Percentiles rank a stretch among this genome's conserved stretches.
Evolutionary conservation across 2,329 filamentous ascomycete genomes (phyloP).

Genomic region (Aureobasidium sp.): DNA sequence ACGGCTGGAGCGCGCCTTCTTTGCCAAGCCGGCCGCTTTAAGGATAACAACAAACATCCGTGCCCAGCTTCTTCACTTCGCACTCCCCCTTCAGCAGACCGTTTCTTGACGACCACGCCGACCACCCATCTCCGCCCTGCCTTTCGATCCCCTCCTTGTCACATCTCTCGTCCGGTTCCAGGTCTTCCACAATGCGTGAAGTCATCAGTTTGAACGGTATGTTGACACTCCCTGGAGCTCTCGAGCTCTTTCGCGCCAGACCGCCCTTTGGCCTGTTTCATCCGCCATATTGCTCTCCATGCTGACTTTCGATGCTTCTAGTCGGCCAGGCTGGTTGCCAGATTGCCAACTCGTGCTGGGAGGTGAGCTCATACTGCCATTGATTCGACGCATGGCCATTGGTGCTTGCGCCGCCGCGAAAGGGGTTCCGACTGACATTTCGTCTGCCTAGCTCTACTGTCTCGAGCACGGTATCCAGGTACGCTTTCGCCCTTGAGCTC

Average conservation of each 20-base stretch:
- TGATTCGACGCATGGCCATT: background rate
- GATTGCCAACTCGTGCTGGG: constrained; percentile 99
- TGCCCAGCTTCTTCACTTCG: constrained; percentile 15
- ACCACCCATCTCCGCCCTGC: constrained; percentile 4
- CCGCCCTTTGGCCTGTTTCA: constrained; percentile 26
- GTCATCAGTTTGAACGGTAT: constrained; percentile 98
- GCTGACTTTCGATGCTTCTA: constrained; percentile 53
- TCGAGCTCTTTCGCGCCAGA: constrained; percentile 32
- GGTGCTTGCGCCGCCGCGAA: background rate
- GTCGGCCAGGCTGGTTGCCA: constrained; percentile 99
- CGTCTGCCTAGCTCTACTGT: constrained; percentile 75
- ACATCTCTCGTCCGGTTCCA: constrained; percentile 6
- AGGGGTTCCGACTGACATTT: constrained; percentile 18
- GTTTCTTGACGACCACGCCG: constrained; percentile 16
- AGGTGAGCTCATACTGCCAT: constrained; percentile 59
- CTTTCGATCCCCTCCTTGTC: constrained; percentile 10
- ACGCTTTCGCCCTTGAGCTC: constrained; percentile 33
- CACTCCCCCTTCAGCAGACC: constrained; percentile 14
- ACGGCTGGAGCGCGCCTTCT: background rate
- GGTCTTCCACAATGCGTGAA: constrained; percentile 76
- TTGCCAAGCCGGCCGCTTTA: no score
- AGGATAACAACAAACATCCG: background rate
- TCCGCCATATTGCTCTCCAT: constrained; percentile 13
- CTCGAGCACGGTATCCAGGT: constrained; percentile 99
- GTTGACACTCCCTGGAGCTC: constrained; percentile 18